Percentiles rank a stretch among this genome's conserved stretches.
These are phyloP conservation scores for Ganoderma sinense DNA, from an alignment of 1,284 basidiomycete genomes.

Conservation along the genomic window DNA sequence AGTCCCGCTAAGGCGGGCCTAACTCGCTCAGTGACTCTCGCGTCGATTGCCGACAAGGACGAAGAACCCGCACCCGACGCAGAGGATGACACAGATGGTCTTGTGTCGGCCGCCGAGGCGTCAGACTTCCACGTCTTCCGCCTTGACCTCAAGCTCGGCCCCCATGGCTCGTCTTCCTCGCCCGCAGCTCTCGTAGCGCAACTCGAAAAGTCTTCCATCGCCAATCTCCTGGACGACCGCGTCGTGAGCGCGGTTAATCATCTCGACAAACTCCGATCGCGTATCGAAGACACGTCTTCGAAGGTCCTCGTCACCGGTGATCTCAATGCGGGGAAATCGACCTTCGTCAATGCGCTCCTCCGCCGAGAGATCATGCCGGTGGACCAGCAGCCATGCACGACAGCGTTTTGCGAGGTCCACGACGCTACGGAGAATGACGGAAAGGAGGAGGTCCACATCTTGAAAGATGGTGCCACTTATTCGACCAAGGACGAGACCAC, in stretches of 20 bases:
- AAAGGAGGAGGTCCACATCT: constrained; percentile 84
- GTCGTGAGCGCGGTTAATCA: constrained; percentile 83
- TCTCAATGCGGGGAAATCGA: constrained; percentile 98
- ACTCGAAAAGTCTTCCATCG: constrained; percentile 92
- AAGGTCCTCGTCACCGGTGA: constrained; percentile 99
- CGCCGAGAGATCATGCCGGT: constrained; percentile 93
- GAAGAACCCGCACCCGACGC: constrained; percentile 36
- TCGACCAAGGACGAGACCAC: constrained; percentile 78
- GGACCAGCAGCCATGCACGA: constrained; percentile 98
- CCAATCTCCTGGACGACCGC: constrained; percentile 90
- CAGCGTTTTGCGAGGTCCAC: constrained; percentile 97
- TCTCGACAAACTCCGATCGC: constrained; percentile 84
- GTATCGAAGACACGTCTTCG: constrained; percentile 92
- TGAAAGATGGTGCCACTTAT: constrained; percentile 78
- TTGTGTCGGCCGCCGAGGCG: constrained; percentile 50
- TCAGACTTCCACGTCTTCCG: constrained; percentile 87
- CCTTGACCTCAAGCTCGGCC: constrained; percentile 92
- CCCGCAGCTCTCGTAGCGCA: constrained; percentile 88
- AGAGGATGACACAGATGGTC: constrained; percentile 50
- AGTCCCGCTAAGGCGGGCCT: constrained; percentile 56
- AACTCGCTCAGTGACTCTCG: constrained; percentile 62
- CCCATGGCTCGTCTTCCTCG: constrained; percentile 71
- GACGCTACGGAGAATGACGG: constrained; percentile 88
- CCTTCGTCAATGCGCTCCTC: constrained; percentile 95
- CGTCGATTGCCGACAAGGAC: constrained; percentile 56